Evolutionary conservation across 345 rosid species (phyloP).

Genomic region (Hibiscus tridactylites): DNA sequence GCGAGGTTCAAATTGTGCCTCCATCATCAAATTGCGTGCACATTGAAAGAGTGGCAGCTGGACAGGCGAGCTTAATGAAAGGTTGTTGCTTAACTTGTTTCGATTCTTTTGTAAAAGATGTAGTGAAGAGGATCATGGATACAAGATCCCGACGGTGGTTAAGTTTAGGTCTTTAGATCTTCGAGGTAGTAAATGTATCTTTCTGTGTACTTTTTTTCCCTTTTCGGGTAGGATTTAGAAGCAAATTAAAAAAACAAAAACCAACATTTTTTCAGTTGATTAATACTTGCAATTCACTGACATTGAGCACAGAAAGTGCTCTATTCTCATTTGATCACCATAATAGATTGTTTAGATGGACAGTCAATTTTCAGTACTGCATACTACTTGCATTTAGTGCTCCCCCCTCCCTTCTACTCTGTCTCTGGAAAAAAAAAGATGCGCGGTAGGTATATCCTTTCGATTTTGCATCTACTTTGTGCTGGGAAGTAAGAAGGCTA

Average conservation of each 20-base stretch:
- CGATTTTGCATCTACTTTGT: not conserved
- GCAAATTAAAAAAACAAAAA: not conserved
- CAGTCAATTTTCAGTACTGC: conserved; percentile 2
- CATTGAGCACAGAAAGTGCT: conserved; percentile 24
- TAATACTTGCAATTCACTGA: conserved; percentile 25
- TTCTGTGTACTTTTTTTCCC: not conserved
- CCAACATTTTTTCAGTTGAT: conserved; percentile 17
- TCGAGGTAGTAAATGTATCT: conserved; percentile 2
- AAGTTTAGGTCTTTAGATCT: conserved; percentile 64
- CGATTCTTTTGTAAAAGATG: conserved; percentile 69
- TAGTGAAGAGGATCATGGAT: conserved; percentile 73
- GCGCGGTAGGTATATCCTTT: too few species aligned
- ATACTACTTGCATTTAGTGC: not conserved
- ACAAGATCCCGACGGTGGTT: conserved; percentile 65
- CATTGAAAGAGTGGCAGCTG: conserved; percentile 32
- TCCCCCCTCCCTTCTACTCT: too few species aligned
- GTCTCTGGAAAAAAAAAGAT: not conserved
- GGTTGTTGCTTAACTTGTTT: conserved; percentile 76
- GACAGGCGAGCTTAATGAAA: conserved; percentile 47
- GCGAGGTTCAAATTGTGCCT: conserved; percentile 50
- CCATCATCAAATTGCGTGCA: conserved; percentile 53
- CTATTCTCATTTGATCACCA: conserved; percentile 21
- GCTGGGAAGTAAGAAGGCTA: not conserved
- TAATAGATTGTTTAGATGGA: conserved; percentile 19
- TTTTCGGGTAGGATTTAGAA: conserved; percentile 21